These are phyloP conservation scores for Ogataea dorogensis DNA, from an alignment of 805 yeast genomes.

Conservation along the genomic window DNA sequence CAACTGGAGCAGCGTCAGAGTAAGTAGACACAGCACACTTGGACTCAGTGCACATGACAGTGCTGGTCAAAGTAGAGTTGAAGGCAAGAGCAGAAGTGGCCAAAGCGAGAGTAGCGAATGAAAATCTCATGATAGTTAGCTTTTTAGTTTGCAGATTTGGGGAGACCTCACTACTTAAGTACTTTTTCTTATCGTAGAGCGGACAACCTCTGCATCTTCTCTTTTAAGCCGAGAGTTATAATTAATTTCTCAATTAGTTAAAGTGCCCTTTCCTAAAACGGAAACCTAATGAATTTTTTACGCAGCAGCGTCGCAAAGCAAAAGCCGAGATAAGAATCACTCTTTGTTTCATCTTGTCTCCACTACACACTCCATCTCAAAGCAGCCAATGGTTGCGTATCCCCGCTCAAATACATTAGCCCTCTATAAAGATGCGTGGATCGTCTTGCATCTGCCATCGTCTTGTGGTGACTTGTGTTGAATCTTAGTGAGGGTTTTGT, in stretches of 20 bases:
- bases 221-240: not conserved
- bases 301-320: not conserved
- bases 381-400: too few relatives aligned
- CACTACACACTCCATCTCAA: too few relatives aligned
- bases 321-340: not conserved
- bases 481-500: too few relatives aligned
- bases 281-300: constrained; percentile 2
- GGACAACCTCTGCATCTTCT: not conserved
- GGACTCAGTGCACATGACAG: constrained; percentile 20
- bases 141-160: not conserved
- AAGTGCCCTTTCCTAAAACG: not conserved
- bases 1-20: constrained; percentile 23
- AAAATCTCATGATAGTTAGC: constrained; percentile 1
- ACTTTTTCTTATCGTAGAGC: constrained; percentile 3
- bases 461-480: too few relatives aligned
- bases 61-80: constrained; percentile 19
- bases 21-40: constrained; percentile 23
- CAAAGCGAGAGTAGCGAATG: constrained; percentile 16
- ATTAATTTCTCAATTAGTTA: constrained; percentile 1
- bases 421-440: too few relatives aligned
- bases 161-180: constrained; percentile 2
- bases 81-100: constrained; percentile 20
- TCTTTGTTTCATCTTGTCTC: not conserved
- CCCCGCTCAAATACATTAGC: too few relatives aligned
- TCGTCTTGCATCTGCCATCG: too few relatives aligned